These are phyloP conservation scores for Phaffia rhodozyma DNA, from an alignment of 1,284 basidiomycete genomes.

Conservation along the genomic window DNA sequence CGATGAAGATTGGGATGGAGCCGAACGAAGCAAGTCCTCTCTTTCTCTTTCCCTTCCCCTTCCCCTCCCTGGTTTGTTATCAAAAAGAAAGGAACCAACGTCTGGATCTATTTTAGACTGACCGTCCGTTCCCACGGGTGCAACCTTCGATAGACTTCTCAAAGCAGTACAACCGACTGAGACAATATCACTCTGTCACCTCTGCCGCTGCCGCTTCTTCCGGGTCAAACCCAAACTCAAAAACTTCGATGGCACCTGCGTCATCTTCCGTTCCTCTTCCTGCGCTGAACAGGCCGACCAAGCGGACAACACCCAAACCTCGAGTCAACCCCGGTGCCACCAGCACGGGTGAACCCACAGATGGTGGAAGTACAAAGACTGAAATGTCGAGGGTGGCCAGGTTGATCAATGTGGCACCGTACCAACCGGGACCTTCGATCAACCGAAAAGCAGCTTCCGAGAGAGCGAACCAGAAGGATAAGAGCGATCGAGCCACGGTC, in stretches of 20 bases:
- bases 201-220: conserved; percentile 29
- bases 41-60: conserved; percentile 8
- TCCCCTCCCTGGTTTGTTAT: too few relatives aligned
- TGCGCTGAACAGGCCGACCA: conserved; percentile 53
- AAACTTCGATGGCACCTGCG: conserved; percentile 42
- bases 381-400: conserved; percentile 39
- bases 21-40: conserved; percentile 42
- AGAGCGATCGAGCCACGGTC: conserved; percentile 82
- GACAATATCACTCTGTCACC: conserved; percentile 43
- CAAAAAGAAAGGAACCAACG: too few relatives aligned
- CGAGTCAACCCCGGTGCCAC: conserved; percentile 1
- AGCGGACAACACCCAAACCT: conserved; percentile 23
- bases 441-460: conserved; percentile 82
- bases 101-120: not conserved
- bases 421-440: conserved; percentile 28
- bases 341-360: conserved; percentile 6
- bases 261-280: conserved; percentile 46
- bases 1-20: conserved; percentile 85
- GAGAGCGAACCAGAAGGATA: conserved; percentile 76
- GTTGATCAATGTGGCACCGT: conserved; percentile 60
- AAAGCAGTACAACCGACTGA: conserved; percentile 85
- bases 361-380: not conserved
- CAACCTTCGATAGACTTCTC: conserved; percentile 60
- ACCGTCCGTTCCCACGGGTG: not conserved
- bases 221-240: conserved; percentile 52